Conservation (phyloP, 2,329 filamentous ascomycete genomes). For the Zasmidium citrigriseum region DNA sequence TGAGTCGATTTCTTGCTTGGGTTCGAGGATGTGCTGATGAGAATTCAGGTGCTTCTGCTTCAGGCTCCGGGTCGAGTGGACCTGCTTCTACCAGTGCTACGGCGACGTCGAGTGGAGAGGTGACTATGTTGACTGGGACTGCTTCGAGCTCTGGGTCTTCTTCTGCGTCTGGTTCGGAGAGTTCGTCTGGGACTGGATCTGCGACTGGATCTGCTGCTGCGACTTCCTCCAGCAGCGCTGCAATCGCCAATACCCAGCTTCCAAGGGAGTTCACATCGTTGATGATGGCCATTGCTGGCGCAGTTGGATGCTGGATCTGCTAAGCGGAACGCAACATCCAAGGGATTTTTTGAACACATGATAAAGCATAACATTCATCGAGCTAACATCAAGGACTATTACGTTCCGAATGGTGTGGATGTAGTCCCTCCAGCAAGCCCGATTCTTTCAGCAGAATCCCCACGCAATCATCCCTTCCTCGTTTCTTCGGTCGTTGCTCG, state of each 20-base stretch:
- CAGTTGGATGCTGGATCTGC: background rate
- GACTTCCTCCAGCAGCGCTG: slow-evolving; percentile 5
- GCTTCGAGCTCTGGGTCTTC: background rate
- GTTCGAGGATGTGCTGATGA: background rate
- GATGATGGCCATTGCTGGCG: background rate
- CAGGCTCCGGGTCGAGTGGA: background rate
- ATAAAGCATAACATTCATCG: too few species aligned
- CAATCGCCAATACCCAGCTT: background rate
- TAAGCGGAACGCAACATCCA: background rate
- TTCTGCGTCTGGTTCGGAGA: background rate
- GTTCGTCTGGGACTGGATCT: background rate
- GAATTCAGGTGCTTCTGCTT: background rate
- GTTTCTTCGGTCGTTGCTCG: too few species aligned
- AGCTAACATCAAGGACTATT: too few species aligned
- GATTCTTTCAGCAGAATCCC: too few species aligned
- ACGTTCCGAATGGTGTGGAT: too few species aligned
- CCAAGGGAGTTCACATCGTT: background rate
- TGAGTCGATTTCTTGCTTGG: background rate
- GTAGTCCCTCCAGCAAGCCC: too few species aligned
- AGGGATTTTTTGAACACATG: too few species aligned
- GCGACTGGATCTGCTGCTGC: slow-evolving; percentile 1
- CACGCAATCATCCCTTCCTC: too few species aligned
- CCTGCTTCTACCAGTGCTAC: background rate
- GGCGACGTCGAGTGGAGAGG: background rate
- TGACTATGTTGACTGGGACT: background rate